These are phyloP conservation scores for Amanita exitialis DNA, from an alignment of 768 basidiomycete genomes.

Conservation along the genomic window DNA sequence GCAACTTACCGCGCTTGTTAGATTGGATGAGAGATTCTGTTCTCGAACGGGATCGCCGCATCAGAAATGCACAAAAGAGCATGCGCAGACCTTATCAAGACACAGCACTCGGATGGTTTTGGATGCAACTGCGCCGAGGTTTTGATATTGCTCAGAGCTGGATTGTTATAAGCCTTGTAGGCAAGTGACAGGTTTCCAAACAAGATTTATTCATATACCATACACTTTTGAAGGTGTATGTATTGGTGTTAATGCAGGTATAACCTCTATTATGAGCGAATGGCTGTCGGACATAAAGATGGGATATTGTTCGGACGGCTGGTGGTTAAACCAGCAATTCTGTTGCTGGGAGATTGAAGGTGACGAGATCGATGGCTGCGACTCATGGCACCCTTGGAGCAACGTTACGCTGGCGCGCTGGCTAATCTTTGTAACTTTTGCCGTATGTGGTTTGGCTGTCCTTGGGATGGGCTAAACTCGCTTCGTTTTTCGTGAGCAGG, in stretches of 20 bases:
- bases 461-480: not conserved
- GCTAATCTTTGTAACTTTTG: slow-evolving; percentile 81
- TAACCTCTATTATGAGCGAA: slow-evolving; percentile 91
- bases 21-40: slow-evolving; percentile 98
- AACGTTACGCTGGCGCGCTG: slow-evolving; percentile 60
- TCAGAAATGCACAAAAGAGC: slow-evolving; percentile 46
- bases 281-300: slow-evolving; percentile 98
- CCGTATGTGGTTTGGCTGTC: slow-evolving; percentile 42
- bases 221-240: slow-evolving; percentile 49
- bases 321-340: slow-evolving; percentile 98
- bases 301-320: slow-evolving; percentile 92
- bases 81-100: slow-evolving; percentile 35
- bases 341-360: slow-evolving; percentile 96
- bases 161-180: slow-evolving; percentile 86
- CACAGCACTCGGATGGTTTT: slow-evolving; percentile 46
- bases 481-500: slow-evolving; percentile 30
- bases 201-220: not conserved
- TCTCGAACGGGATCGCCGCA: slow-evolving; percentile 73
- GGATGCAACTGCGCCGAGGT: slow-evolving; percentile 48
- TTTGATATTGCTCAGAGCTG: slow-evolving; percentile 77
- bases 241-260: slow-evolving; percentile 90
- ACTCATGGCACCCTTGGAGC: slow-evolving; percentile 92
- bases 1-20: slow-evolving; percentile 18
- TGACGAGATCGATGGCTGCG: slow-evolving; percentile 70
- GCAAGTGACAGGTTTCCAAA: slow-evolving; percentile 34